Percentiles rank a stretch among this genome's conserved stretches.
phyloP scores from a whole-genome alignment of 257 asterid genomes.

The Anisodus acutangulus region DNA sequence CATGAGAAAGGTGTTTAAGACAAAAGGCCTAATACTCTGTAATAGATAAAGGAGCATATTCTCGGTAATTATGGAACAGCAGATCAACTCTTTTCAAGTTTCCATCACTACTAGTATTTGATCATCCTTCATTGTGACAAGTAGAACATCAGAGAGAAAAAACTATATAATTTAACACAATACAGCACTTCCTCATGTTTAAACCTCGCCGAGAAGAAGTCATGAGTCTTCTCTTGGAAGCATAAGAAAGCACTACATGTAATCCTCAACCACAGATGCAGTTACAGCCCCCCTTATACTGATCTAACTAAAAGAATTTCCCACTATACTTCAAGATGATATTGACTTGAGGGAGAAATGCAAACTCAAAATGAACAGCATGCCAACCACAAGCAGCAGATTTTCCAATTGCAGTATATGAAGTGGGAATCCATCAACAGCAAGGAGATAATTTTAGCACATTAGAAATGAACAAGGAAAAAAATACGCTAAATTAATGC shows the following conservation, averaged over 20 bases:
- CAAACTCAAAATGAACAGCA: background rate
- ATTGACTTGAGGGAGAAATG: background rate
- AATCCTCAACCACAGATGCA: background rate
- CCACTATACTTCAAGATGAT: background rate
- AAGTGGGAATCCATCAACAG: background rate
- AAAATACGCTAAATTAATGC: background rate
- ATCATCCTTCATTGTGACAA: background rate
- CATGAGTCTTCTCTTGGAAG: background rate
- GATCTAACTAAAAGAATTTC: background rate
- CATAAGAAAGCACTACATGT: background rate
- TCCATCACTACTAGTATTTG: background rate
- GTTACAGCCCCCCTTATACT: background rate
- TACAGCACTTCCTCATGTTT: background rate
- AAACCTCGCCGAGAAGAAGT: background rate
- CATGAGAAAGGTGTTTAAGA: background rate
- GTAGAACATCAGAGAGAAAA: background rate
- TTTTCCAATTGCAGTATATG: background rate
- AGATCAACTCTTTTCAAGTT: background rate
- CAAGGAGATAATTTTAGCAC: constrained; percentile 3
- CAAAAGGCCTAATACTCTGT: background rate
- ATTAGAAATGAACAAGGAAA: background rate
- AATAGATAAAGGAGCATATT: background rate
- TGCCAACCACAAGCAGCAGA: background rate
- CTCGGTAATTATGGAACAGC: background rate
- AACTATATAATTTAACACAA: background rate